A percentile compares a stretch with the other conserved stretches of the same genome.
Conservation (phyloP, 768 basidiomycete genomes). For the Leccinellum luteum region DNA sequence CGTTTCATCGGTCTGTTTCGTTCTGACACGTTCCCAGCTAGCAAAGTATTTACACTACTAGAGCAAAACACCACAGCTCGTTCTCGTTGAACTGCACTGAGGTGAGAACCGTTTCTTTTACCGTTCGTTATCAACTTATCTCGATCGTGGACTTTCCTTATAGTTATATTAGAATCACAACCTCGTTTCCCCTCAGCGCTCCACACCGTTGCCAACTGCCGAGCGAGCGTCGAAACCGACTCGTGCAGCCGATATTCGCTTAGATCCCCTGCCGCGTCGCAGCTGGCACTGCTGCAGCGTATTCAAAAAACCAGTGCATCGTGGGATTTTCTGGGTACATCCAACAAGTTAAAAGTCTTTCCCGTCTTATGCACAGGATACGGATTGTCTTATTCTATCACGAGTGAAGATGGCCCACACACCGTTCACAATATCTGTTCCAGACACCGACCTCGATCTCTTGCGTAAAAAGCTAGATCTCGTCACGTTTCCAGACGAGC, state of each 20-base stretch:
- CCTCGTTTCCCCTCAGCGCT: too few species aligned
- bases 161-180: background rate
- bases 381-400: background rate
- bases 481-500: constrained; percentile 52
- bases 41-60: too few species aligned
- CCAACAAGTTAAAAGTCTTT: too few species aligned
- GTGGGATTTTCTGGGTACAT: background rate
- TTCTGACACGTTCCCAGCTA: background rate
- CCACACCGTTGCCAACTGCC: background rate
- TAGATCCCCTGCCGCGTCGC: background rate
- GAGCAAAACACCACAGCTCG: too few species aligned
- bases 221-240: background rate
- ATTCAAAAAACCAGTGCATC: background rate
- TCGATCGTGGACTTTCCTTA: background rate
- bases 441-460: constrained; percentile 39
- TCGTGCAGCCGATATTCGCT: background rate
- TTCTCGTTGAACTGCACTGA: background rate
- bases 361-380: too few species aligned
- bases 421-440: constrained; percentile 45
- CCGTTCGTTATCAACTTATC: background rate
- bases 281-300: too few species aligned
- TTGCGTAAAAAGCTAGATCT: constrained; percentile 48
- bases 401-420: constrained; percentile 8
- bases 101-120: background rate
- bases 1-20: too few species aligned